Conservation (phyloP, 768 basidiomycete genomes). For the Boletus sensibilis region DNA sequence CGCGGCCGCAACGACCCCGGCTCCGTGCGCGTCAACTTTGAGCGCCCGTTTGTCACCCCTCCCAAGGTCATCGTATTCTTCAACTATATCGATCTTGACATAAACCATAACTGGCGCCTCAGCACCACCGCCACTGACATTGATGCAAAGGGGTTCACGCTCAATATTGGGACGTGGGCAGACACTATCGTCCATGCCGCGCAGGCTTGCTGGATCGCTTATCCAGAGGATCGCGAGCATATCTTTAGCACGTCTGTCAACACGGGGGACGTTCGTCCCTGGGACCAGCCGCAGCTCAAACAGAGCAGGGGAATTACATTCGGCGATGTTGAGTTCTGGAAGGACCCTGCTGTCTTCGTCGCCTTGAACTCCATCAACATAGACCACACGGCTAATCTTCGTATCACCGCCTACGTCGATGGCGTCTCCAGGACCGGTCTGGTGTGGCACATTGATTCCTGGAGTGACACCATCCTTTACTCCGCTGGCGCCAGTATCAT, state of each 20-base stretch:
- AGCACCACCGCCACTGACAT: constrained; percentile 5
- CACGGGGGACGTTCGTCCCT: constrained; percentile 4
- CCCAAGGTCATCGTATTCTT: constrained; percentile 17
- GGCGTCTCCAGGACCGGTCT: constrained; percentile 2
- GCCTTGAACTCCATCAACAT: constrained; percentile 18
- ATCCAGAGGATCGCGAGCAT: constrained; percentile 19
- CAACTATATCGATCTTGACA: constrained; percentile 13
- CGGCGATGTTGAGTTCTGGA: constrained; percentile 6
- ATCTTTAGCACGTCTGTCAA: constrained; percentile 17
- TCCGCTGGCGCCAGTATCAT: background rate
- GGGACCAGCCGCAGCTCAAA: constrained; percentile 1
- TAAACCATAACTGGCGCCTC: constrained; percentile 8
- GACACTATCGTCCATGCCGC: constrained; percentile 4
- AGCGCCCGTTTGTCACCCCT: constrained; percentile 14
- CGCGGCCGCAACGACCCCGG: background rate
- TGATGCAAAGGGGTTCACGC: constrained; percentile 15
- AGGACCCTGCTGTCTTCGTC: constrained; percentile 18
- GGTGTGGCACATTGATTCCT: constrained; percentile 11
- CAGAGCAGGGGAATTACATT: constrained; percentile 10
- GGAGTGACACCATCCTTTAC: constrained; percentile 2
- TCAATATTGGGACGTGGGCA: constrained; percentile 11
- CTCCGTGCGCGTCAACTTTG: constrained; percentile 9
- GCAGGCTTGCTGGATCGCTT: constrained; percentile 18
- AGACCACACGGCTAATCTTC: constrained; percentile 5
- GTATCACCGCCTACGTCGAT: constrained; percentile 14